Percentiles rank a stretch among this genome's conserved stretches.
Evolutionary conservation across 139 green algal genomes (phyloP).

Genomic region (Coccomyxa sp.): DNA sequence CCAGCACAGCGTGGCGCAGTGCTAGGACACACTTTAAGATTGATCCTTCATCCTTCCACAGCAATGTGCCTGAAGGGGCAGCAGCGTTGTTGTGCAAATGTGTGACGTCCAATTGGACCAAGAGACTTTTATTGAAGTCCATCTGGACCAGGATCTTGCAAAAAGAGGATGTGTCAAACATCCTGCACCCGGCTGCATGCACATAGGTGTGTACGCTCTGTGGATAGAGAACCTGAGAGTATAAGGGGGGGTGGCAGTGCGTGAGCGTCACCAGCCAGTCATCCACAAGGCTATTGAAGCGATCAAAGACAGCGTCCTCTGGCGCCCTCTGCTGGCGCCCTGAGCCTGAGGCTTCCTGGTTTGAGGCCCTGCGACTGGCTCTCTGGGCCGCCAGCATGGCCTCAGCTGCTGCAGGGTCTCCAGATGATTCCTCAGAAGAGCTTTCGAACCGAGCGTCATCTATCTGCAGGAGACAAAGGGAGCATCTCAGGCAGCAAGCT

Average conservation of each 20-base stretch:
- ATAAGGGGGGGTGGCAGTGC: too few relatives aligned
- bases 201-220: too few relatives aligned
- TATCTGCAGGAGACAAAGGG: background rate
- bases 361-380: background rate
- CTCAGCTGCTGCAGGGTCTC: background rate
- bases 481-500: background rate
- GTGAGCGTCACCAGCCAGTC: background rate
- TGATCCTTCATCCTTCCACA: too few relatives aligned
- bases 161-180: background rate
- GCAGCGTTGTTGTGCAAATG: too few relatives aligned
- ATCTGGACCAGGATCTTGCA: background rate
- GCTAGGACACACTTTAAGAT: too few relatives aligned
- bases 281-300: background rate
- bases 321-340: background rate
- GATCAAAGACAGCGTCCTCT: background rate
- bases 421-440: background rate
- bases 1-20: too few relatives aligned
- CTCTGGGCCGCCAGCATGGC: background rate
- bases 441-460: background rate
- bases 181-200: background rate
- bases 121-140: background rate
- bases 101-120: background rate
- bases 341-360: background rate
- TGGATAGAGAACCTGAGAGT: too few relatives aligned
- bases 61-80: too few relatives aligned